Evolutionary conservation across 805 yeast genomes (phyloP).

Genomic region (Lipomyces sp.): DNA sequence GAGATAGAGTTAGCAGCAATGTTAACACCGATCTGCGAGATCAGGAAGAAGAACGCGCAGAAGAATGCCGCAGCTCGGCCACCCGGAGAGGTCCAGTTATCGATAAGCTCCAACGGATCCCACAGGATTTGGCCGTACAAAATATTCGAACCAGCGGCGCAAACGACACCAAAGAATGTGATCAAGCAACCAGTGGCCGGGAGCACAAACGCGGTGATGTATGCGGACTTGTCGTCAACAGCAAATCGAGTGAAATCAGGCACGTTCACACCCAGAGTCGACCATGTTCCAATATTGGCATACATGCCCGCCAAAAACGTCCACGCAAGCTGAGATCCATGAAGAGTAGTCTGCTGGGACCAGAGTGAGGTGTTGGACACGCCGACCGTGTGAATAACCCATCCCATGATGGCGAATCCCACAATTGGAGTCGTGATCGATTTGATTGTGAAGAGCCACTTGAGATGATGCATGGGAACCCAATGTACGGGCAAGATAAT

Average conservation of each 20-base stretch:
- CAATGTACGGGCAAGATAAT: slow-evolving; percentile 78
- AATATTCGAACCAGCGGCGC: slow-evolving; percentile 28
- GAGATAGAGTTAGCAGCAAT: slow-evolving; percentile 56
- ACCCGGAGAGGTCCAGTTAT: slow-evolving; percentile 28
- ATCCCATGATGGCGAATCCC: slow-evolving; percentile 77
- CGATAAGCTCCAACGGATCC: slow-evolving; percentile 32
- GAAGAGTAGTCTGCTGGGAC: slow-evolving; percentile 10
- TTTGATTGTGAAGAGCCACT: slow-evolving; percentile 83
- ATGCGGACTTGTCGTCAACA: slow-evolving; percentile 43
- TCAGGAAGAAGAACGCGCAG: slow-evolving; percentile 52
- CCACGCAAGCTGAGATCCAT: slow-evolving; percentile 52
- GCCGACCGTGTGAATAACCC: slow-evolving; percentile 77
- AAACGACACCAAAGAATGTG: slow-evolving; percentile 29
- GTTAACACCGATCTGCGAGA: slow-evolving; percentile 76
- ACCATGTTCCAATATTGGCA: slow-evolving; percentile 49
- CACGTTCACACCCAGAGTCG: slow-evolving; percentile 53
- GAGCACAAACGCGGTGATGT: slow-evolving; percentile 18
- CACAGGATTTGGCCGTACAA: slow-evolving; percentile 30
- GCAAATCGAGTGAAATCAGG: slow-evolving; percentile 57
- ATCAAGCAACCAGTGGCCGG: slow-evolving; percentile 25
- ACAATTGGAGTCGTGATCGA: slow-evolving; percentile 80
- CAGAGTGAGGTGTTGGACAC: slow-evolving; percentile 48
- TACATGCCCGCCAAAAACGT: slow-evolving; percentile 58
- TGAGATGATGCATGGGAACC: slow-evolving; percentile 78
- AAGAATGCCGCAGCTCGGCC: slow-evolving; percentile 33